Base-by-base conservation (phyloP, 2,329 filamentous ascomycete species). In the Tolypocladium paradoxum region DNA sequence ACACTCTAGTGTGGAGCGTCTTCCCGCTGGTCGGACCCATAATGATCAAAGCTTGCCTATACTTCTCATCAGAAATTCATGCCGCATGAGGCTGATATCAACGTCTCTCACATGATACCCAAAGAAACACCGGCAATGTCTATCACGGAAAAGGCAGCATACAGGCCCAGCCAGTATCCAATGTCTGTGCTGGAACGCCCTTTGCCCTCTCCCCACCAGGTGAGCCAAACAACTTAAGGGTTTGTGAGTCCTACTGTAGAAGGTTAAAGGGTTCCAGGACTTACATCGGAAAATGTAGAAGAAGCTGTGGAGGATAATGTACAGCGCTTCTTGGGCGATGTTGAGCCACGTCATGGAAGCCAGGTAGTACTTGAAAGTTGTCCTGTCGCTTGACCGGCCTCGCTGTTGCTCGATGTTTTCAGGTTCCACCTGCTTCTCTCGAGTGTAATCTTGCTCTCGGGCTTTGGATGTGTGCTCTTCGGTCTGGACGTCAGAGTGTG, bases 191-290 rank as follows among this genome's bases (percentile, higher is more conserved):
- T 62, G 8, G 57, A 49, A 6, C 58, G 62, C 5, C 62, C 61
- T 43, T 57, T 62, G 1, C 62, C 62, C 14, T 65, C 61, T 50
- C 64, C 64, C 64, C 64, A 65, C 64, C 64, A 65, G 22, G 62
- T 64, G 35, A 65, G 55, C 64, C 64, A 65, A 22, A 65, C 61
- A 6, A 4, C 62, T 54, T 54, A 65, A n/a, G n/a, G n/a, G n/a
- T n/a, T n/a, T n/a, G n/a, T n/a, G n/a, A n/a, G n/a, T n/a, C n/a
- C n/a, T n/a, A n/a, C n/a, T n/a, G n/a, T n/a, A n/a, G n/a, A n/a
- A n/a, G n/a, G n/a, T n/a, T n/a, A n/a, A n/a, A n/a, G n/a, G n/a
- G n/a, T n/a, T n/a, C n/a, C n/a, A n/a, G n/a, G 8, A 4, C 62
- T 54, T 54, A 65, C 63, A 63, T 58, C 63, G 52, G 11, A 66